These are phyloP conservation scores for Dothidotthia symphoricarpi DNA, from an alignment of 2,329 filamentous ascomycete genomes.

Conservation along the genomic window DNA sequence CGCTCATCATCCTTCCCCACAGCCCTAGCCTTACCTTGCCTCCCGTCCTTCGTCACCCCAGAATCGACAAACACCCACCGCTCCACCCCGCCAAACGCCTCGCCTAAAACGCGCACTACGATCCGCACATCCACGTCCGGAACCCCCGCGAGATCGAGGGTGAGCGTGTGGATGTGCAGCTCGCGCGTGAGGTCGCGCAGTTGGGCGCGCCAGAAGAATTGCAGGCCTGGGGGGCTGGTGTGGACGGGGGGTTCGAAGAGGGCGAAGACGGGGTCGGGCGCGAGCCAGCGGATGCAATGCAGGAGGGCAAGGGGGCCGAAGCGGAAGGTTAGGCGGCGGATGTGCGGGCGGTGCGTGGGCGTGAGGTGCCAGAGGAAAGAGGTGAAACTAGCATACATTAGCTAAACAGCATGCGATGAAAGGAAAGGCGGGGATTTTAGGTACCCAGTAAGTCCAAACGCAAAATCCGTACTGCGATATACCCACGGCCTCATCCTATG, in stretches of 20 bases:
- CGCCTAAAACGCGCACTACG: slow-evolving; percentile 20
- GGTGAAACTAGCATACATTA: slow-evolving; percentile 7
- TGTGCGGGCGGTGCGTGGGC: slow-evolving; percentile 19
- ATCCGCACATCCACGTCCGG: slow-evolving; percentile 20
- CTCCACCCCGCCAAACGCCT: slow-evolving; percentile 21
- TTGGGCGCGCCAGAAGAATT: slow-evolving; percentile 35
- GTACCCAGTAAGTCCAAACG: slow-evolving; percentile 21
- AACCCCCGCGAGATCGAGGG: slow-evolving; percentile 22
- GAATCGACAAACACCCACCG: too few species aligned
- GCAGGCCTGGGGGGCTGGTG: slow-evolving; percentile 18
- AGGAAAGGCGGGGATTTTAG: neutral
- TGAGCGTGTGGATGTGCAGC: slow-evolving; percentile 22
- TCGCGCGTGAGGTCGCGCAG: slow-evolving; percentile 28
- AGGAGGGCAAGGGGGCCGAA: slow-evolving; percentile 22
- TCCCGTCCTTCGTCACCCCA: too few species aligned
- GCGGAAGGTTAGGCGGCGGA: slow-evolving; percentile 23
- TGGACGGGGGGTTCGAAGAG: slow-evolving; percentile 27
- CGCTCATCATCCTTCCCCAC: slow-evolving; percentile 3
- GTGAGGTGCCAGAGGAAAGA: slow-evolving; percentile 24
- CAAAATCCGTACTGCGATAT: slow-evolving; percentile 28
- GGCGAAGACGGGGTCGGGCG: slow-evolving; percentile 27
- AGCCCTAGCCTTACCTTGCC: too few species aligned
- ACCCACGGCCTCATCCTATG: slow-evolving; percentile 21
- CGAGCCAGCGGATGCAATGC: slow-evolving; percentile 34
- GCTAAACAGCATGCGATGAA: neutral